phyloP scores from a whole-genome alignment of 306 rosid genomes.

The Purshia tridentata region DNA sequence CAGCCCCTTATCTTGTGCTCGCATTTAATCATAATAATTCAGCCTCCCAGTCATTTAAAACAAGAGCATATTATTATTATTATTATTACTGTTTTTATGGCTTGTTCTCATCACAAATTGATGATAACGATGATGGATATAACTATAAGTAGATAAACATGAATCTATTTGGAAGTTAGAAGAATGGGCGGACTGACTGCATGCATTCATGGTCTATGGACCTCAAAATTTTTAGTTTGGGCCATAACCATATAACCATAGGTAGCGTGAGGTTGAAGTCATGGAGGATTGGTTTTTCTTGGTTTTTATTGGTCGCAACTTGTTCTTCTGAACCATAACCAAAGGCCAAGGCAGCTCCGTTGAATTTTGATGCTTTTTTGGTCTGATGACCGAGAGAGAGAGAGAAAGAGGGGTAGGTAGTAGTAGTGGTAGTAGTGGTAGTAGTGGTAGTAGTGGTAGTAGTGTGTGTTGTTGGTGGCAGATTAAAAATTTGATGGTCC shows the following conservation, averaged over 20 bases:
- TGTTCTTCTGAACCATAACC: slow-evolving; percentile 26
- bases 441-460: neutral
- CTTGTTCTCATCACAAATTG: neutral
- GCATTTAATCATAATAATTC: slow-evolving; percentile 29
- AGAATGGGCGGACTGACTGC: no score
- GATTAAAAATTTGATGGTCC: slow-evolving; percentile 54
- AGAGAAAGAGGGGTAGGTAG: no score
- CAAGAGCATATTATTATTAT: neutral
- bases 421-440: slow-evolving; percentile 7
- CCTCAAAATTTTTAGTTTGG: neutral
- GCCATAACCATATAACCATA: neutral
- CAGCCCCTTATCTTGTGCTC: slow-evolving; percentile 28
- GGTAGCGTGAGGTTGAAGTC: neutral
- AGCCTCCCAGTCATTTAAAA: slow-evolving; percentile 5
- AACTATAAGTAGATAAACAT: slow-evolving; percentile 6
- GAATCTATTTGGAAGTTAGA: neutral
- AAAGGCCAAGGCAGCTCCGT: slow-evolving; percentile 10
- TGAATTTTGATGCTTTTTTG: slow-evolving; percentile 9
- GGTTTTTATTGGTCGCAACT: slow-evolving; percentile 43
- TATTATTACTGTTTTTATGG: neutral
- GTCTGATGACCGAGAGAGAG: neutral
- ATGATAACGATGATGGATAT: neutral
- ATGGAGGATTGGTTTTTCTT: slow-evolving; percentile 24
- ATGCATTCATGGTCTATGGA: neutral
- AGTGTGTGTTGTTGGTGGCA: slow-evolving; percentile 30